These are phyloP conservation scores for Phytophthora sp. DNA, from an alignment of 352 stramenopile species.

Conservation along the genomic window DNA sequence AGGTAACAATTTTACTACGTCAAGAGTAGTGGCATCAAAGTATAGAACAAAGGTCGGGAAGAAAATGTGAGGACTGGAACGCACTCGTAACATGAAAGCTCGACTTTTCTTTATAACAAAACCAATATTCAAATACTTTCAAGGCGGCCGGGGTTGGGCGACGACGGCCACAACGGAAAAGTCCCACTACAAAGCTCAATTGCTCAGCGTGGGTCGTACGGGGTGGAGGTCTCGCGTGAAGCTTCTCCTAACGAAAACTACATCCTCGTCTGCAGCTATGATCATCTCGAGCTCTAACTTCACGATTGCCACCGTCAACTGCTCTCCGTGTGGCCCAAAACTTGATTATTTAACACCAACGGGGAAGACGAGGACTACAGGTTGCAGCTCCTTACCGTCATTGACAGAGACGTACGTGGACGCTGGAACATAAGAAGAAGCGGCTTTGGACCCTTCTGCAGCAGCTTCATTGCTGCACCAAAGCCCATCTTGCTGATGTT, in stretches of 20 bases:
- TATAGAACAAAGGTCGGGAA: no score
- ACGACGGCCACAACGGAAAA: conserved; percentile 24
- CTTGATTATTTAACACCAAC: conserved; percentile 36
- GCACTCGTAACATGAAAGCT: conserved; percentile 22
- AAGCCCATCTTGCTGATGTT: conserved; percentile 93
- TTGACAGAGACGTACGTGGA: conserved; percentile 46
- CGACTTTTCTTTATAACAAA: conserved; percentile 45
- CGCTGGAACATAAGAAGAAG: conserved; percentile 89
- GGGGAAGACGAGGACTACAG: conserved; percentile 36
- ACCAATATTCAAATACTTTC: conserved; percentile 59
- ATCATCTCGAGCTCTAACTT: conserved; percentile 12
- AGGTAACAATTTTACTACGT: no score
- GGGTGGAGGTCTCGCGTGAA: conserved; percentile 16
- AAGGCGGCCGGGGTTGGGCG: conserved; percentile 10
- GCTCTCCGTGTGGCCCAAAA: conserved; percentile 28
- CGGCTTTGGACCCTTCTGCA: conserved; percentile 88
- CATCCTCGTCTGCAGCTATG: conserved; percentile 34
- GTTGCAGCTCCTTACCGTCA: conserved; percentile 43
- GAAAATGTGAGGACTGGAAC: conserved; percentile 11
- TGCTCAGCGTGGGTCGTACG: conserved; percentile 20
- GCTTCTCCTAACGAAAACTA: conserved; percentile 25
- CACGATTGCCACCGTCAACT: conserved; percentile 16
- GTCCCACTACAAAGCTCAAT: conserved; percentile 23
- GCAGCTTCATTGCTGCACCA: conserved; percentile 80
- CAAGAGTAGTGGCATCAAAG: no score